A percentile compares a stretch with the other conserved stretches of the same genome.
phyloP scores from a whole-genome alignment of 805 yeast genomes.

The Peterozyma toletana region DNA sequence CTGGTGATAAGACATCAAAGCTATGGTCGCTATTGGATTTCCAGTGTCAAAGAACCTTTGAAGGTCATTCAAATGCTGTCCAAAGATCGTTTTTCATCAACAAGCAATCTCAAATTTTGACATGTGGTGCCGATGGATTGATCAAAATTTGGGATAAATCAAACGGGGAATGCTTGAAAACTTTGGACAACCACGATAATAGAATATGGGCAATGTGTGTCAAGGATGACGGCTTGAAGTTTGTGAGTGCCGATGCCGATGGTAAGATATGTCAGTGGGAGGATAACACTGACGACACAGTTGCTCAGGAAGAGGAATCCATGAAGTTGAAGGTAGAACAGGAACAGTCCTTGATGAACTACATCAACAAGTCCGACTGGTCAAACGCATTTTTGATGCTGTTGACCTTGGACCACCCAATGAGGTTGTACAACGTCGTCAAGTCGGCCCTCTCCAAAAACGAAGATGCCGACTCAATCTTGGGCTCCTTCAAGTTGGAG shows the following conservation, averaged over 20 bases:
- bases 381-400: slow-evolving; percentile 83
- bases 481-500: slow-evolving; percentile 60
- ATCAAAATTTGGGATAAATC: slow-evolving; percentile 82
- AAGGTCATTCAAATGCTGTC: slow-evolving; percentile 91
- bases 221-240: slow-evolving; percentile 55
- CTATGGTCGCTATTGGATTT: slow-evolving; percentile 83
- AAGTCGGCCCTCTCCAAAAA: slow-evolving; percentile 48
- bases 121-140: slow-evolving; percentile 92
- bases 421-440: slow-evolving; percentile 75
- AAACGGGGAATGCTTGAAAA: slow-evolving; percentile 71
- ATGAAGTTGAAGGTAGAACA: slow-evolving; percentile 63
- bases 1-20: slow-evolving; percentile 88
- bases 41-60: slow-evolving; percentile 74
- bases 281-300: slow-evolving; percentile 76
- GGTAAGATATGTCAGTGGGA: slow-evolving; percentile 86
- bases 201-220: slow-evolving; percentile 87
- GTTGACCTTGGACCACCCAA: slow-evolving; percentile 81
- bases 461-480: slow-evolving; percentile 38
- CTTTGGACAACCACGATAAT: slow-evolving; percentile 87
- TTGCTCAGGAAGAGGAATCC: slow-evolving; percentile 45
- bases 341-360: slow-evolving; percentile 81
- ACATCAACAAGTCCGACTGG: slow-evolving; percentile 71
- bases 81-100: slow-evolving; percentile 72
- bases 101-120: slow-evolving; percentile 58
- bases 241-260: slow-evolving; percentile 91